phyloP scores from a whole-genome alignment of 495 filamentous ascomycete genomes.

The Poronia punctata region DNA sequence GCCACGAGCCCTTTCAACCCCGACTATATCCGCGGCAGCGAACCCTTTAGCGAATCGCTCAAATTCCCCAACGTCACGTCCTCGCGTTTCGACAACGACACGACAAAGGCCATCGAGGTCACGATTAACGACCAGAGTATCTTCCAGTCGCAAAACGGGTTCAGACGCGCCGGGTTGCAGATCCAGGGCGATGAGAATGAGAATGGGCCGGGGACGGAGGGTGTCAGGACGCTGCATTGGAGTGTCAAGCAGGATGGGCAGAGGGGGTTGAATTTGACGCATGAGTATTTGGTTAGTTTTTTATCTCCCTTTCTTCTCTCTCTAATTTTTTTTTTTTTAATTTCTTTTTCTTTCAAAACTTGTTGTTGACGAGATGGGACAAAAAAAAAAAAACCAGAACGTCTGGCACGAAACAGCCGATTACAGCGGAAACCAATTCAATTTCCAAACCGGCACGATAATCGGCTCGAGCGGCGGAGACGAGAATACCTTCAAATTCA shows the following conservation, averaged over 20 bases:
- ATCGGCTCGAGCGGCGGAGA: conserved; percentile 37
- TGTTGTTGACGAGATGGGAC: too few species aligned
- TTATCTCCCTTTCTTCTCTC: background rate
- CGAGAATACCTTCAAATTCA: conserved; percentile 38
- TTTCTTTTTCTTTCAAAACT: too few species aligned
- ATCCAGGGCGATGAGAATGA: conserved; percentile 42
- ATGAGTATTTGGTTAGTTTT: conserved; percentile 41
- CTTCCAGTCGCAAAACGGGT: conserved; percentile 49
- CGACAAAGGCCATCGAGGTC: conserved; percentile 38
- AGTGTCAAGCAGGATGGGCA: conserved; percentile 41
- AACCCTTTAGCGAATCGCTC: conserved; percentile 41
- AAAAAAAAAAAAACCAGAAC: conserved; percentile 29
- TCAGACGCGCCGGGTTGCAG: conserved; percentile 49
- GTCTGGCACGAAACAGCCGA: conserved; percentile 51
- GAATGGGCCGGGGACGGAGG: conserved; percentile 36
- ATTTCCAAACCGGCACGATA: conserved; percentile 45
- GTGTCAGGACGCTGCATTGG: conserved; percentile 49
- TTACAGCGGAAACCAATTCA: conserved; percentile 50
- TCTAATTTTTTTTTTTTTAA: too few species aligned
- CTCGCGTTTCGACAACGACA: conserved; percentile 37
- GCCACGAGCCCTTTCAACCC: conserved; percentile 37
- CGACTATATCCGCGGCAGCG: conserved; percentile 39
- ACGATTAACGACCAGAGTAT: conserved; percentile 46
- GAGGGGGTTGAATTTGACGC: conserved; percentile 44
- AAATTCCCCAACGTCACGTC: conserved; percentile 30